phyloP scores from a whole-genome alignment of 352 stramenopile species.

The Globisporangium abappressorium region DNA sequence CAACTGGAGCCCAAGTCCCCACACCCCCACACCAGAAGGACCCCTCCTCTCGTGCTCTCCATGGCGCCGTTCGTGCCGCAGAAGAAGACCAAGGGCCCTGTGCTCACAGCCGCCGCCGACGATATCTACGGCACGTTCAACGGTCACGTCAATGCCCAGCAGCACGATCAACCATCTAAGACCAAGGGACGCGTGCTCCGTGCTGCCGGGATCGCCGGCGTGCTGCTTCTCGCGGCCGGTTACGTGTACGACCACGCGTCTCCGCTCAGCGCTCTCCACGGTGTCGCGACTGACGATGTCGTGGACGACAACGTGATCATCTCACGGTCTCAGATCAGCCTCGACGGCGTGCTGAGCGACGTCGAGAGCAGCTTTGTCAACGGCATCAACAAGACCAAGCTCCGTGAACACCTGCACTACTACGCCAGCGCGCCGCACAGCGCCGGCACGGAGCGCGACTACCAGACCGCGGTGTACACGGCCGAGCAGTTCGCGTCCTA shows the following conservation, averaged over 20 bases:
- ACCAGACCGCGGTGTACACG: conserved; percentile 61
- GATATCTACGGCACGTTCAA: conserved; percentile 14
- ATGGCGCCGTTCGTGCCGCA: conserved; percentile 6
- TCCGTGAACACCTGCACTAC: conserved; percentile 15
- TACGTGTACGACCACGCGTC: conserved; percentile 1
- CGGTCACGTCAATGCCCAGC: not conserved
- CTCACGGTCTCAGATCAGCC: not conserved
- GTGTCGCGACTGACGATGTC: not conserved
- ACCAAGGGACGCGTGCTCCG: conserved; percentile 10
- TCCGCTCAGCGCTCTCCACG: not conserved
- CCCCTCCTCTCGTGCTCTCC: not conserved
- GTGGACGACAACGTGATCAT: conserved; percentile 6
- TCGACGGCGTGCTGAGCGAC: conserved; percentile 8
- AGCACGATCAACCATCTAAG: not conserved
- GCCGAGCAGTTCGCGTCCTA: conserved; percentile 50
- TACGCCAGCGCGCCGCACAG: conserved; percentile 36
- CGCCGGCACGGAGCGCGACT: conserved; percentile 46
- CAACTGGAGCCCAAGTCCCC: conserved; percentile 2
- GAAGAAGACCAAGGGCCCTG: conserved; percentile 1
- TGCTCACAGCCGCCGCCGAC: not conserved
- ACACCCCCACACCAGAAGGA: not conserved
- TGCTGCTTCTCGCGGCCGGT: conserved; percentile 10
- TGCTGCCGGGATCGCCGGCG: conserved; percentile 5
- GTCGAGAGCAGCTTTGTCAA: conserved; percentile 6
- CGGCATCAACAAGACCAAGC: conserved; percentile 7